Conservation (phyloP, 139 green algal genomes). For the Micromonas pusilla region DNA sequence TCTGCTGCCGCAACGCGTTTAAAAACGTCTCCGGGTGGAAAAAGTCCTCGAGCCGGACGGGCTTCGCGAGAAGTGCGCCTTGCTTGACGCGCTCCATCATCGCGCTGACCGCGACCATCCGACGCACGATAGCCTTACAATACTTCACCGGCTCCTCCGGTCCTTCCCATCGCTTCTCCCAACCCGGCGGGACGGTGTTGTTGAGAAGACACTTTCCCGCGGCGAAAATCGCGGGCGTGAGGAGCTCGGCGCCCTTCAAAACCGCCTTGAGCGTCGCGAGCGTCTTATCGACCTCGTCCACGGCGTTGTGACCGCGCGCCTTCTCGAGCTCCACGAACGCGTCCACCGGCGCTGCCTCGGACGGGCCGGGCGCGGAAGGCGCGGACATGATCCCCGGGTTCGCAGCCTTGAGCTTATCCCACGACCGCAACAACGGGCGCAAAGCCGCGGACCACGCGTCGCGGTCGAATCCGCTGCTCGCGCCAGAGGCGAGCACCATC, state of each 20-base stretch:
- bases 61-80: constrained; percentile 30
- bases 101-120: constrained; percentile 42
- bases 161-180: constrained; percentile 58
- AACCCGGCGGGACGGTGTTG: constrained; percentile 47
- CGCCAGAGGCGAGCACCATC: background rate
- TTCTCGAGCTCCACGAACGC: constrained; percentile 56
- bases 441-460: constrained; percentile 49
- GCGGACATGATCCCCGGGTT: background rate
- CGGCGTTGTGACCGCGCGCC: constrained; percentile 33
- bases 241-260: constrained; percentile 39
- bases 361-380: background rate
- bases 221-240: constrained; percentile 28
- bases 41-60: constrained; percentile 30
- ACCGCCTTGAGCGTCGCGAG: constrained; percentile 41
- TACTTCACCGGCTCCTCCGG: constrained; percentile 49
- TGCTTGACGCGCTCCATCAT: constrained; percentile 22
- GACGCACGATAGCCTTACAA: constrained; percentile 44
- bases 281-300: constrained; percentile 36
- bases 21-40: constrained; percentile 61
- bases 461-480: constrained; percentile 37
- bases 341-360: constrained; percentile 25
- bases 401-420: constrained; percentile 38
- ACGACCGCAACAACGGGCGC: constrained; percentile 53
- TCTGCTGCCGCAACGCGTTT: constrained; percentile 62
- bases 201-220: constrained; percentile 38